Evolutionary conservation across 768 basidiomycete species (phyloP).

Genomic region (Naematelia encephala): DNA sequence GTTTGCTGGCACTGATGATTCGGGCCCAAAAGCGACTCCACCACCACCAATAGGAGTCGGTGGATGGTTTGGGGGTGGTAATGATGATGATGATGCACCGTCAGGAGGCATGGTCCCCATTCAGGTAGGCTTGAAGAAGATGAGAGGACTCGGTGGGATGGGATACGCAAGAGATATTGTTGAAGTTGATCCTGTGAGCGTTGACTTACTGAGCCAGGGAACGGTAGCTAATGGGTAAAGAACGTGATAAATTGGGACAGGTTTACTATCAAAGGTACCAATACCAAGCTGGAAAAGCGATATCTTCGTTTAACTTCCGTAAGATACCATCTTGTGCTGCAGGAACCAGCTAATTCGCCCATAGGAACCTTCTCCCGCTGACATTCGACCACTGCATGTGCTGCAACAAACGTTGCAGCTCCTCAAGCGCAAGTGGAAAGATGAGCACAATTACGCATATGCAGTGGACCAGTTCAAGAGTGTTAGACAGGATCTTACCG

Average conservation of each 20-base stretch:
- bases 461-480: slow-evolving; percentile 98
- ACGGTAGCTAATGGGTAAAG: slow-evolving; percentile 53
- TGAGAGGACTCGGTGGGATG: slow-evolving; percentile 35
- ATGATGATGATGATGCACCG: slow-evolving; percentile 16
- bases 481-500: slow-evolving; percentile 93
- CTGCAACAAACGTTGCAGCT: slow-evolving; percentile 79
- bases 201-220: slow-evolving; percentile 8
- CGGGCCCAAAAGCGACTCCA: slow-evolving; percentile 18
- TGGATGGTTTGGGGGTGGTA: slow-evolving; percentile 16
- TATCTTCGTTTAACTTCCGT: slow-evolving; percentile 91
- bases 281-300: slow-evolving; percentile 84
- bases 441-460: slow-evolving; percentile 66
- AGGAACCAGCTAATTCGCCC: too few species aligned
- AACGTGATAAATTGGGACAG: slow-evolving; percentile 97
- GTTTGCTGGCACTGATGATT: slow-evolving; percentile 56
- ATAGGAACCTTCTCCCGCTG: slow-evolving; percentile 92
- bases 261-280: slow-evolving; percentile 90
- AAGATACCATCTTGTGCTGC: slow-evolving; percentile 13
- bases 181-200: slow-evolving; percentile 49
- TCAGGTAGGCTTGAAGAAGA: slow-evolving; percentile 38
- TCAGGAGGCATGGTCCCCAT: slow-evolving; percentile 28
- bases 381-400: slow-evolving; percentile 82
- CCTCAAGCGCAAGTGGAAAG: slow-evolving; percentile 82
- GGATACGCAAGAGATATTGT: slow-evolving; percentile 44
- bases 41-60: slow-evolving; percentile 46